A percentile compares a stretch with the other conserved stretches of the same genome.
phyloP scores from a whole-genome alignment of 768 basidiomycete genomes.

The Mycena latifolia region DNA sequence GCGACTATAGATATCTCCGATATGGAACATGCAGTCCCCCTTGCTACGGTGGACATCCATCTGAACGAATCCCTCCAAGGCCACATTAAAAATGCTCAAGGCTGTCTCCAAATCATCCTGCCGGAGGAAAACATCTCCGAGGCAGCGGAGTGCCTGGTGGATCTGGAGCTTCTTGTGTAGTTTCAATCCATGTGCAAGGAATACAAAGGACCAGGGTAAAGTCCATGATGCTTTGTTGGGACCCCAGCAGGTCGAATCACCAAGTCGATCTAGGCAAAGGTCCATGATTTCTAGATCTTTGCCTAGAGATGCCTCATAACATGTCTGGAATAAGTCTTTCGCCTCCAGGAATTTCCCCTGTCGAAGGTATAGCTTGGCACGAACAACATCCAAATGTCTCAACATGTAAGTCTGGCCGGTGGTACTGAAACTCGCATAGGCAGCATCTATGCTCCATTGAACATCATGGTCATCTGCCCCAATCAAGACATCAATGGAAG shows the following conservation, averaged over 20 bases:
- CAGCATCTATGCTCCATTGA: neutral
- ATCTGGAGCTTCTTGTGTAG: neutral
- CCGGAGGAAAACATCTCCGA: neutral
- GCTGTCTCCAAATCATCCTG: neutral
- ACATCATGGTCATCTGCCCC: neutral
- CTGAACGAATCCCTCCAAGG: neutral
- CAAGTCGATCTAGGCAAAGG: neutral
- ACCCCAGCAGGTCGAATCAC: neutral
- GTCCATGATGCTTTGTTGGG: neutral
- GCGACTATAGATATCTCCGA: neutral
- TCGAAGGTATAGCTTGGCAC: constrained; percentile 1
- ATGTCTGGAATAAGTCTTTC: neutral
- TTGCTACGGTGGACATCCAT: neutral
- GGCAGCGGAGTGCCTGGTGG: constrained; percentile 1
- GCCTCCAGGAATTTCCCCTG: neutral
- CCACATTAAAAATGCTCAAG: neutral
- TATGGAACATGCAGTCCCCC: neutral
- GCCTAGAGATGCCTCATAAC: neutral
- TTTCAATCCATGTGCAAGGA: constrained; percentile 7
- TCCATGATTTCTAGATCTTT: neutral
- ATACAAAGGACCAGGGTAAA: neutral
- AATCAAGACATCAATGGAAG: neutral
- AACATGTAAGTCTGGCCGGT: neutral
- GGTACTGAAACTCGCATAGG: neutral
- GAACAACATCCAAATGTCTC: neutral